A percentile compares a stretch with the other conserved stretches of the same genome.
These are phyloP conservation scores for Austroboletus sp. DNA, from an alignment of 1,284 basidiomycete genomes.

Conservation along the genomic window DNA sequence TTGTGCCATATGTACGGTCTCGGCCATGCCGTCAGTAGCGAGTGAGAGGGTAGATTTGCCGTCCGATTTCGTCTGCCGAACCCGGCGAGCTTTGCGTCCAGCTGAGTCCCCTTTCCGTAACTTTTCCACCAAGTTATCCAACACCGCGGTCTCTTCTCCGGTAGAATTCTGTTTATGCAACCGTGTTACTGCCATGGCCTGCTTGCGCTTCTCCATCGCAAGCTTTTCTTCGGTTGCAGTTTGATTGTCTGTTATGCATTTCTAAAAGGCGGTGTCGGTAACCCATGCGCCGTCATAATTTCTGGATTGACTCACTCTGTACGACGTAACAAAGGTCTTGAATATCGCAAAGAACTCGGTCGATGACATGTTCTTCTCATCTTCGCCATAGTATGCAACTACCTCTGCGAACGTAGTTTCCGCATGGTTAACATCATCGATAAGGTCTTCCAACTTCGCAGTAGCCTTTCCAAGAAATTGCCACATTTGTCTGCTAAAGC, in stretches of 20 bases:
- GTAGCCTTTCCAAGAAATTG: conserved; percentile 72
- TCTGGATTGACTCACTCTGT: conserved; percentile 53
- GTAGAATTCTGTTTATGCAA: conserved; percentile 47
- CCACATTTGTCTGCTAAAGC: conserved; percentile 87
- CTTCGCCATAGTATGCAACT: conserved; percentile 85
- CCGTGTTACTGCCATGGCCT: conserved; percentile 56
- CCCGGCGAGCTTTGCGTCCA: conserved; percentile 51
- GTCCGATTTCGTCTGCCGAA: conserved; percentile 38
- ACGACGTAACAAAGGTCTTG: conserved; percentile 90
- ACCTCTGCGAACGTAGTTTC: conserved; percentile 77
- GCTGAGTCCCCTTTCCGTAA: conserved; percentile 63
- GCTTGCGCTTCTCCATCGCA: conserved; percentile 59
- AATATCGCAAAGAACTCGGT: conserved; percentile 91
- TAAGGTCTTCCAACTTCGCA: conserved; percentile 69
- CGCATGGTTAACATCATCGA: conserved; percentile 79
- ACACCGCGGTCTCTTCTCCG: conserved; percentile 54
- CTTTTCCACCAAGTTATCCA: conserved; percentile 70
- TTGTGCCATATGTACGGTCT: conserved; percentile 58
- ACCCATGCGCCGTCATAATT: not conserved
- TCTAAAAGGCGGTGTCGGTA: conserved; percentile 41
- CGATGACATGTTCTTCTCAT: conserved; percentile 74
- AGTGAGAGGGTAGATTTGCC: conserved; percentile 36
- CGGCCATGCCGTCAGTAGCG: conserved; percentile 18
- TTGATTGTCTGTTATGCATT: conserved; percentile 78
- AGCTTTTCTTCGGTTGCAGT: conserved; percentile 59